Percentiles rank a stretch among this genome's conserved stretches.
phyloP scores from a whole-genome alignment of 2,329 filamentous ascomycete genomes.

The Chrysoporthe puriensis region DNA sequence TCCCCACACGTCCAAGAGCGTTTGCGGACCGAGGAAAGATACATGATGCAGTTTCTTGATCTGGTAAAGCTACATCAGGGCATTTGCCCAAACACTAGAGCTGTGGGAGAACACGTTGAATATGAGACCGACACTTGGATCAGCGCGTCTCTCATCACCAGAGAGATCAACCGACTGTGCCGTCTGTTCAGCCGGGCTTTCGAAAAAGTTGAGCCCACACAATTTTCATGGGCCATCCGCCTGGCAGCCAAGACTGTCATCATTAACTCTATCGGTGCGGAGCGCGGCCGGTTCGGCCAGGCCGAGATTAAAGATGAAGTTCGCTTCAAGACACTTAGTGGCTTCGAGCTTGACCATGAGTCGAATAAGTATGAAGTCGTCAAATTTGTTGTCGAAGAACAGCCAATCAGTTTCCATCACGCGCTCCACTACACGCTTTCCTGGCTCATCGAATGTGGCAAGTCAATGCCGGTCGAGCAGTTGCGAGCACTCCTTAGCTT shows the following conservation, averaged over 20 bases:
- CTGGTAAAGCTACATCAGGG: constrained; percentile 95
- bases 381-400: constrained; percentile 84
- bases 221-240: constrained; percentile 66
- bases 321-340: constrained; percentile 75
- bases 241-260: constrained; percentile 83
- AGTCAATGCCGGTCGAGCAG: constrained; percentile 69
- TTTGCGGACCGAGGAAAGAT: constrained; percentile 80
- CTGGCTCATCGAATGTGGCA: constrained; percentile 91
- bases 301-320: constrained; percentile 87
- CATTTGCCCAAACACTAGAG: constrained; percentile 91
- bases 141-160: constrained; percentile 88
- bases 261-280: constrained; percentile 85
- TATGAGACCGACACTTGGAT: constrained; percentile 99
- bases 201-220: constrained; percentile 56
- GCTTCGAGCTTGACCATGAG: constrained; percentile 77
- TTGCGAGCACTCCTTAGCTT: constrained; percentile 73
- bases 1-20: constrained; percentile 87
- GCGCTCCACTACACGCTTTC: constrained; percentile 94
- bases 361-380: constrained; percentile 69
- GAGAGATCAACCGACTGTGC: constrained; percentile 92
- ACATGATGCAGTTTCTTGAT: constrained; percentile 92
- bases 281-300: constrained; percentile 81
- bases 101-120: constrained; percentile 93
- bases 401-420: constrained; percentile 96
- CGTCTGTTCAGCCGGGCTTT: constrained; percentile 89